Conservation (phyloP, 768 basidiomycete genomes). For the Lactarius tabidus region DNA sequence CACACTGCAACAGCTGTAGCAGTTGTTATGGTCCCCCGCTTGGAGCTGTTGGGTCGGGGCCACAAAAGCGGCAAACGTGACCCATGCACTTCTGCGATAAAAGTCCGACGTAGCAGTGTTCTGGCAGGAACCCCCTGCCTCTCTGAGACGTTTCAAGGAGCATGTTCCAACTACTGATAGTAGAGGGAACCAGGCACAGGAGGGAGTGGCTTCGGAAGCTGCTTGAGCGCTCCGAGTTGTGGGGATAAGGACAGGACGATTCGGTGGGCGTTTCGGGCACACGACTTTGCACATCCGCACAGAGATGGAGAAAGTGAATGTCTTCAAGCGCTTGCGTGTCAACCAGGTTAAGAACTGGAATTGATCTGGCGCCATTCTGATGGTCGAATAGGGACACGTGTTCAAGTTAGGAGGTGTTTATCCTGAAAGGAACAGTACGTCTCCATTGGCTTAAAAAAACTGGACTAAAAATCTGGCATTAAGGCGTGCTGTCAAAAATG, state of each 20-base stretch:
- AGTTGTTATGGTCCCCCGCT: not conserved
- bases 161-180: not conserved
- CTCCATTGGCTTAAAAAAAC: not conserved
- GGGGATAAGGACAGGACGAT: not conserved
- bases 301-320: not conserved
- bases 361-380: not conserved
- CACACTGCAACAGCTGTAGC: not conserved
- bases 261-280: too few species aligned
- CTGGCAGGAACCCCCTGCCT: not conserved
- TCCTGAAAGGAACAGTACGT: not conserved
- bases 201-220: not conserved
- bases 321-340: not conserved
- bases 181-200: not conserved
- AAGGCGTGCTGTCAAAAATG: not conserved
- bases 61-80: not conserved
- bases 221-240: not conserved
- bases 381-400: not conserved
- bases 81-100: not conserved
- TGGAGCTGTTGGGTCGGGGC: not conserved
- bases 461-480: not conserved
- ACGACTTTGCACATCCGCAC: too few species aligned
- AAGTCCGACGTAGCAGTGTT: not conserved
- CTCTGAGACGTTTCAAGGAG: not conserved
- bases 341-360: not conserved
- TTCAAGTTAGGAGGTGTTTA: not conserved